Conservation (phyloP, 1,284 basidiomycete genomes). For the Trichosporon coremiiforme region DNA sequence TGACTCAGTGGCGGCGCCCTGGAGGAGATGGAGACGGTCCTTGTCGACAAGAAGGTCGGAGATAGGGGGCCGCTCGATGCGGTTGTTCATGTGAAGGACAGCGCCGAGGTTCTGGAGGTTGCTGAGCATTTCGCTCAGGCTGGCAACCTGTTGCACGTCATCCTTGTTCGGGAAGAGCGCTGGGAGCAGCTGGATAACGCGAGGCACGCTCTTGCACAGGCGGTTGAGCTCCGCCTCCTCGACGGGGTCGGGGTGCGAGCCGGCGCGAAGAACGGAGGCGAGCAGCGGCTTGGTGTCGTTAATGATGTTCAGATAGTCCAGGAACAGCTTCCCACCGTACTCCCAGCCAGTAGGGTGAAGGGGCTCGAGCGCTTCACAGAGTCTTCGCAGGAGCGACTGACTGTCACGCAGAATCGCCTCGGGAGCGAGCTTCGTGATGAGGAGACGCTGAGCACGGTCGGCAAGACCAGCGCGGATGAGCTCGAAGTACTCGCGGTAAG, state of each 20-base stretch:
- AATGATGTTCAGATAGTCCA: conserved; percentile 48
- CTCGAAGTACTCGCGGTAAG: conserved; percentile 76
- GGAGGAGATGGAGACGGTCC: conserved; percentile 51
- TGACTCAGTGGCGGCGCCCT: conserved; percentile 44
- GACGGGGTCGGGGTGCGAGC: conserved; percentile 52
- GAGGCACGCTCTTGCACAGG: conserved; percentile 65
- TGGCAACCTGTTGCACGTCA: conserved; percentile 47
- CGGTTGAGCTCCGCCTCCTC: conserved; percentile 61
- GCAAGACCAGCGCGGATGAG: conserved; percentile 72
- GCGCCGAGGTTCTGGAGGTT: conserved; percentile 42
- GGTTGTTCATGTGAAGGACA: conserved; percentile 39
- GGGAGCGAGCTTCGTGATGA: conserved; percentile 79
- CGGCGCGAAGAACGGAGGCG: conserved; percentile 34
- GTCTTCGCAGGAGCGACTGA: conserved; percentile 67
- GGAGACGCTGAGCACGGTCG: conserved; percentile 77
- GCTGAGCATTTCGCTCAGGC: conserved; percentile 48
- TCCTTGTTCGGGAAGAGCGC: conserved; percentile 60
- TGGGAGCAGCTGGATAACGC: conserved; percentile 70
- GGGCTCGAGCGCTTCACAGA: conserved; percentile 71
- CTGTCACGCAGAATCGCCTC: conserved; percentile 85
- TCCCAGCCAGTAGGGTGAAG: conserved; percentile 72
- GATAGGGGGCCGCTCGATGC: conserved; percentile 43
- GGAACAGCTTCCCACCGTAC: conserved; percentile 64
- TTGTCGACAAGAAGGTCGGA: conserved; percentile 45
- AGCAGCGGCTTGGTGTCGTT: conserved; percentile 43